Evolutionary conservation across 2,329 filamentous ascomycete species (phyloP).

Genomic region (Neurospora crassa): DNA sequence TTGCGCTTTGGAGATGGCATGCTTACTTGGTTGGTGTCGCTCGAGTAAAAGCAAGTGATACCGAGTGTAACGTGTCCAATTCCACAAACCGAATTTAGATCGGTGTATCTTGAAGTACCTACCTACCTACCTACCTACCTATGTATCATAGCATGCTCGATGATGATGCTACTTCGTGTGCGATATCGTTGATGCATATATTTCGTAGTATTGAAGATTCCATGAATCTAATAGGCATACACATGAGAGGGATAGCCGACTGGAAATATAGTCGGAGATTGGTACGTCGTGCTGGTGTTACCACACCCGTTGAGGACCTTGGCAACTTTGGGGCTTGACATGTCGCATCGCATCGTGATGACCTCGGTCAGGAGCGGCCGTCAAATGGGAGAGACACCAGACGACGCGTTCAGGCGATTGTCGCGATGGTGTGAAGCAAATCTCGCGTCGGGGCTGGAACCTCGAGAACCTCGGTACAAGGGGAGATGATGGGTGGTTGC

Average conservation of each 20-base stretch:
- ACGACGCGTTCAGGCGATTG: background rate
- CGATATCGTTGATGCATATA: background rate
- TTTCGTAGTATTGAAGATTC: no score
- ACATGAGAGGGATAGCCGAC: background rate
- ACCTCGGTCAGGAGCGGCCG: background rate
- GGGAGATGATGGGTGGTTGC: background rate
- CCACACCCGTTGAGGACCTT: background rate
- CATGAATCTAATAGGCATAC: background rate
- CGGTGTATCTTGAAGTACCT: background rate
- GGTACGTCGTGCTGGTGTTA: background rate
- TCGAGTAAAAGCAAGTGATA: background rate
- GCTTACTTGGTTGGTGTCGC: background rate
- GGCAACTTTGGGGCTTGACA: background rate
- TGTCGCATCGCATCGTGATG: background rate
- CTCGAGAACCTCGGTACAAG: background rate
- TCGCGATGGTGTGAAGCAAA: background rate
- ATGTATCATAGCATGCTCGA: background rate
- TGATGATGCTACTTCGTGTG: background rate
- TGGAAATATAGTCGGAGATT: background rate
- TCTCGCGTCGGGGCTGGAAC: background rate
- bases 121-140: no score
- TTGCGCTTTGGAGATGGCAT: background rate
- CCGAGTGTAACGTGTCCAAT: background rate
- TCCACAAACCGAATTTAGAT: background rate
- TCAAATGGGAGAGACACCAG: background rate